Percentiles rank a stretch among this genome's conserved stretches.
Conservation (phyloP, 2,329 filamentous ascomycete genomes). For the Aspergillus aculeatinus region DNA sequence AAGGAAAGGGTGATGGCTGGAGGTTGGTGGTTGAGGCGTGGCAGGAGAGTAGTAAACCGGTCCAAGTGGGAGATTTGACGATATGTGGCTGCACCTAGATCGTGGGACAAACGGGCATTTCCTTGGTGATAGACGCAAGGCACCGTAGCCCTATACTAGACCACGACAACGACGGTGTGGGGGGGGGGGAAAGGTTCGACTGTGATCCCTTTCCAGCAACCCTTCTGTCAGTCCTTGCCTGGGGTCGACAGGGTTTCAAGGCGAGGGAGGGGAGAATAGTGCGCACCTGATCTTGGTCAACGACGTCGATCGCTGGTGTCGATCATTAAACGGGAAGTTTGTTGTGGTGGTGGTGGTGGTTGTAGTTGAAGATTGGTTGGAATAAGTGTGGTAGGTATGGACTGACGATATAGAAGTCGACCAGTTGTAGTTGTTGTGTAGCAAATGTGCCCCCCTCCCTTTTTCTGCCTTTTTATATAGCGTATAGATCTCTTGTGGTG, state of each 20-base stretch:
- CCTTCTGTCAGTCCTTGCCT: conserved; percentile 25
- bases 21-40: neutral
- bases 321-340: conserved; percentile 16
- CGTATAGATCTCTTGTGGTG: neutral
- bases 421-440: neutral
- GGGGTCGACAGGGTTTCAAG: conserved; percentile 15
- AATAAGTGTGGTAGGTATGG: conserved; percentile 7
- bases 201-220: conserved; percentile 19
- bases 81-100: conserved; percentile 10
- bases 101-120: conserved; percentile 23
- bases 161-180: conserved; percentile 1
- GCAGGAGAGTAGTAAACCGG: neutral
- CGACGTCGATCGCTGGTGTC: conserved; percentile 18
- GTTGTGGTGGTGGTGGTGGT: neutral
- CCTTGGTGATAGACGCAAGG: conserved; percentile 24
- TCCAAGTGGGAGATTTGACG: neutral
- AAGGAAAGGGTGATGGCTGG: neutral
- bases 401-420: neutral
- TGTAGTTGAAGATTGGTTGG: neutral
- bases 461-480: neutral
- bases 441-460: neutral
- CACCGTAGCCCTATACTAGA: conserved; percentile 21
- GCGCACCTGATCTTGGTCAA: conserved; percentile 20
- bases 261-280: conserved; percentile 19
- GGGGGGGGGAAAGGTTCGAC: conserved; percentile 2